Evolutionary conservation across 2,329 filamentous ascomycete genomes (phyloP), one percentile per base, ranked within the genome.

Genomic region (Cladophialophora carrionii): DNA sequence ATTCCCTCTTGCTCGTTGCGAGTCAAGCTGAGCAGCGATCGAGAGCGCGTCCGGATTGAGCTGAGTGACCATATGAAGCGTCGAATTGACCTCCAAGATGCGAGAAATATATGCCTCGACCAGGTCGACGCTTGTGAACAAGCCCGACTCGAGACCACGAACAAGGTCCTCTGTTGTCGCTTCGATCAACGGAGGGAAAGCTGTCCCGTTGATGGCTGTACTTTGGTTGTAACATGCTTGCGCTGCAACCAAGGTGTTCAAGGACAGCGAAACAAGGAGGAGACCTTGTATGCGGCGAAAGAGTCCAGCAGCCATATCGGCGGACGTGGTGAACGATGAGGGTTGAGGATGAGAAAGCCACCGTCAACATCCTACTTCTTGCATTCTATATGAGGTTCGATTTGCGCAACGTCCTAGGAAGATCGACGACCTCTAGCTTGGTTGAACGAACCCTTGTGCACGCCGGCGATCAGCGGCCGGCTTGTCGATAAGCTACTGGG

Each of bases 51-150:
- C 83, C 3, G 83, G 84, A 62, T 86, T 86, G 66, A 86, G 71
- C 70, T 86, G 83, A 0, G 81, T 80, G 10, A 86, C 83, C 66
- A 79, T 78, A 68, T 82, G 81, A 14, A 86, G 72, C 0, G 79
- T 82, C 20, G 73, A 72, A 71, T 87, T 86, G 70, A 86, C 81
- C 71, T 86, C 79, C 5, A 76, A 66, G 55, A 85, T 85, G 20
- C 83, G 79, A 32, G 74, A 76, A 14, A 79, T 76, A 71, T 87
- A 87, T 4, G 83, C 81, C 77, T 83, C 78, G 52, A 86, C 84
- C 20, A 88, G 75, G 63, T 87, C 82, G n/a, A 83, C 80, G 70
- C 83, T 86, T 1, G 80, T 84, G 67, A 84, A 87, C n/a, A 78
- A 75, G 2, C 79, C 79, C 20, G 74, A 74, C 52, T 81, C 77